phyloP scores from a whole-genome alignment of 208 protist species.

The Leishmania amazonensis region DNA sequence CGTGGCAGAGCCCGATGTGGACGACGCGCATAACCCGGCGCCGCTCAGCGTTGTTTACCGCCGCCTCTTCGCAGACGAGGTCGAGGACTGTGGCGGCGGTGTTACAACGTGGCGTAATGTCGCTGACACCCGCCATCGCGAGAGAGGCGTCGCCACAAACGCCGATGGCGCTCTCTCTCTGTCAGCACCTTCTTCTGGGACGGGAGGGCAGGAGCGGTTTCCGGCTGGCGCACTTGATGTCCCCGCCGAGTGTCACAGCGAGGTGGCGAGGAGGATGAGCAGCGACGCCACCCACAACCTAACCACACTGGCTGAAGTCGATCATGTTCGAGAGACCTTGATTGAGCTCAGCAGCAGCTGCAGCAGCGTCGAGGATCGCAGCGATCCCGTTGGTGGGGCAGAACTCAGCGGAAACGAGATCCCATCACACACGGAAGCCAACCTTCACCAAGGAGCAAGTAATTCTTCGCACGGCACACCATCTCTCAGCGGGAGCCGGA shows the following conservation, averaged over 20 bases:
- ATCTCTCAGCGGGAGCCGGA: too few species aligned
- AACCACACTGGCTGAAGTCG: not conserved
- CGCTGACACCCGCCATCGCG: not conserved
- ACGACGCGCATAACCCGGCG: not conserved
- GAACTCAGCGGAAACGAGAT: not conserved
- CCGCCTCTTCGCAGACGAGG: constrained; percentile 7
- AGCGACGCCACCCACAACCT: not conserved
- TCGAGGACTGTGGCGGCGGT: not conserved
- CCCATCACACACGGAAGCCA: not conserved
- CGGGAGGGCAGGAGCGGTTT: not conserved
- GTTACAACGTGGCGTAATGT: not conserved
- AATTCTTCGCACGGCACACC: not conserved
- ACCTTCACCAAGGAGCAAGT: not conserved
- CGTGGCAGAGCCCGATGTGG: not conserved
- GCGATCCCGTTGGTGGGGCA: not conserved
- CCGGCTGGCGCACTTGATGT: not conserved
- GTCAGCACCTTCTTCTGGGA: not conserved
- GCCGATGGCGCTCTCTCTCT: not conserved
- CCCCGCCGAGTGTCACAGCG: not conserved
- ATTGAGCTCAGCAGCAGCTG: constrained; percentile 24
- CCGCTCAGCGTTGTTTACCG: not conserved
- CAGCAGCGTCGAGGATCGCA: not conserved
- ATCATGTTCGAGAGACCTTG: constrained; percentile 10
- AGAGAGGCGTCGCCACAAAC: not conserved
- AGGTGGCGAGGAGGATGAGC: not conserved